Evolutionary conservation across 129 eudicot genomes (phyloP), one percentile per base, ranked within the genome.

Genomic region (Flaveria brownii): DNA sequence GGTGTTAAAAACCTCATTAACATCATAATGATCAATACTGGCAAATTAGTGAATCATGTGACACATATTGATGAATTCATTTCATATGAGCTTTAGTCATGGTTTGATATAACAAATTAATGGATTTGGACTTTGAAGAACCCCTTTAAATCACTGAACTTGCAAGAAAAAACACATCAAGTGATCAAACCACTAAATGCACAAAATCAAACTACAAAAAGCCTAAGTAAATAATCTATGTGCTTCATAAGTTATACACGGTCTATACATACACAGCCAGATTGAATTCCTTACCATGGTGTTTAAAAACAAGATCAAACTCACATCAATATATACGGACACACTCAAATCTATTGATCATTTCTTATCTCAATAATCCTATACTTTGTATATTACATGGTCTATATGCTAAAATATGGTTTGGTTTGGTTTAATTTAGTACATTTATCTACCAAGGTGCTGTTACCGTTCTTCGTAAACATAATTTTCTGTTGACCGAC

Each of bases 401-500:
- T 22, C 51, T 76, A 20, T 20, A 20, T 20, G 22, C 22, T 20
- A 20, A 28, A 25, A 51, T 46, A 46, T 59, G 22, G 12, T 56
- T 55, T 9, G 13, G 33, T 51, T 64, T 25, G 23, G 12, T 47
- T 63, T 75, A 59, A 73, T 22, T 60, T 39, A 23, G 23, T 66
- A 16, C 43, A 23, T 43, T 77, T 77, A 42, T 55, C 80, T 88
- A 92, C 97, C 97, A 92, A 63, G 96, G 96, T 62, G 96, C 96
- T 2, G 96, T 84, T 55, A 85, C 75, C 0, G 96, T 89, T 84
- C 97, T 87, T 75, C 96, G 82, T 80, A 92, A 71, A 87, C 91
- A 83, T 71, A 65, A 10, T 78, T 85, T 79, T 56, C 75, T 78
- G 26, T 77, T 77, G 65, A 77, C 85, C 57, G 71, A 10, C 61